Conservation (phyloP, 1,284 basidiomycete species). For the Melampsora larici-populina region DNA sequence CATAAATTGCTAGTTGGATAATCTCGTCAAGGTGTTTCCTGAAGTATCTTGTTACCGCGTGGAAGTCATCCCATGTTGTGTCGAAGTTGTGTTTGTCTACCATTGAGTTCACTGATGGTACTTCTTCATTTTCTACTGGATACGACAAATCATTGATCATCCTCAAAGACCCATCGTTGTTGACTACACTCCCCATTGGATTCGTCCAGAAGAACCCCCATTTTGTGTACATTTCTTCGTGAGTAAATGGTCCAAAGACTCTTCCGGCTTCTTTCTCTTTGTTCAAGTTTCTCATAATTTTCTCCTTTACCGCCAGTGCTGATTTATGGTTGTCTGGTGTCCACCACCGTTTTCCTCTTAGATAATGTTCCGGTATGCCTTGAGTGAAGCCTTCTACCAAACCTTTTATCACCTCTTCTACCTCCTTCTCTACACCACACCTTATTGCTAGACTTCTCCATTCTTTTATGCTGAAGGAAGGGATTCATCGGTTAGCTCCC, state of each 20-base stretch:
- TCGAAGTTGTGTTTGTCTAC: neutral
- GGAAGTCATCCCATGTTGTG: conserved; percentile 18
- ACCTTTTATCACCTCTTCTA: neutral
- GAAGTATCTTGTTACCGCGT: neutral
- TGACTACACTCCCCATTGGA: too few relatives aligned
- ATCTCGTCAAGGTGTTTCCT: neutral
- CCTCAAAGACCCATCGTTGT: too few relatives aligned
- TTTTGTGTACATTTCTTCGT: too few relatives aligned
- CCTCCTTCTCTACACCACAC: neutral
- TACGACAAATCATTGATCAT: too few relatives aligned
- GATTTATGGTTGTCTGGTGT: too few relatives aligned
- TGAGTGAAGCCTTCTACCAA: neutral
- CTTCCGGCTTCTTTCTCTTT: neutral
- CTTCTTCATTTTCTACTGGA: too few relatives aligned
- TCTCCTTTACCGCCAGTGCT: too few relatives aligned
- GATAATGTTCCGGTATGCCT: neutral
- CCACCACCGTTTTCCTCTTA: too few relatives aligned
- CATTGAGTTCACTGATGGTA: conserved; percentile 3
- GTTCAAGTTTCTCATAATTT: too few relatives aligned
- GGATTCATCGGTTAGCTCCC: too few relatives aligned
- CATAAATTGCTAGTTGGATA: neutral
- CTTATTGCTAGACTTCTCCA: neutral
- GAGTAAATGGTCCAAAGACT: conserved; percentile 2
- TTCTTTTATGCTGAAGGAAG: neutral
- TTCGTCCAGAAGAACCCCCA: too few relatives aligned